Evolutionary conservation across 495 filamentous ascomycete species (phyloP).

Genomic region (Aspergillus funiculosus): DNA sequence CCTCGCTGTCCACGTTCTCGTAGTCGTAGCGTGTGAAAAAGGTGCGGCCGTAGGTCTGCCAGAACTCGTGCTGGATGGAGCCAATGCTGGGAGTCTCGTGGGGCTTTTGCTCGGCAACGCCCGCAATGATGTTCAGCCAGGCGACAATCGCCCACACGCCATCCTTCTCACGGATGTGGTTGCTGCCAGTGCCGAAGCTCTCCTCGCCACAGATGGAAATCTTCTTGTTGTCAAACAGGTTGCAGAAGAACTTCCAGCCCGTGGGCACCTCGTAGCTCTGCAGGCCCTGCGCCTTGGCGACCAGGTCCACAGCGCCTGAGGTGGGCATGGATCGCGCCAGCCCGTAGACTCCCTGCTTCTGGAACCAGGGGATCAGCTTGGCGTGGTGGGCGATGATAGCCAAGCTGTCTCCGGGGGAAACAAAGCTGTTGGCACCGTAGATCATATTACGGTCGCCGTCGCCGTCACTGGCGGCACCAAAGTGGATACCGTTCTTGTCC

Average conservation of each 20-base stretch:
- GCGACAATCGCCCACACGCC: slow-evolving; percentile 95
- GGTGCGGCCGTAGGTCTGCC: slow-evolving; percentile 90
- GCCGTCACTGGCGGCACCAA: slow-evolving; percentile 92
- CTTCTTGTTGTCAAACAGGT: slow-evolving; percentile 93
- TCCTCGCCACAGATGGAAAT: slow-evolving; percentile 98
- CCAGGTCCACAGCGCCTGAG: slow-evolving; percentile 87
- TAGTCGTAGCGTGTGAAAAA: slow-evolving; percentile 99
- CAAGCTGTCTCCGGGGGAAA: slow-evolving; percentile 92
- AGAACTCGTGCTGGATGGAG: slow-evolving; percentile 95
- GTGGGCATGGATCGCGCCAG: slow-evolving; percentile 97
- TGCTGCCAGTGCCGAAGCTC: slow-evolving; percentile 96
- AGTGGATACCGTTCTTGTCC: slow-evolving; percentile 85
- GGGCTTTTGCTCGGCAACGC: slow-evolving; percentile 75
- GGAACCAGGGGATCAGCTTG: slow-evolving; percentile 90
- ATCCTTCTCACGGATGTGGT: slow-evolving; percentile 99
- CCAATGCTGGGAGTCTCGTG: slow-evolving; percentile 76
- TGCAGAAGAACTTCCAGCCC: slow-evolving; percentile 99
- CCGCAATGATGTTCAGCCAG: slow-evolving; percentile 98
- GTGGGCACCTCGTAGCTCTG: slow-evolving; percentile 95
- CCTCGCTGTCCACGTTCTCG: slow-evolving; percentile 85
- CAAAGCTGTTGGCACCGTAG: slow-evolving; percentile 92
- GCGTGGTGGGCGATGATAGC: slow-evolving; percentile 98
- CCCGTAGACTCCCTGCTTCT: slow-evolving; percentile 91
- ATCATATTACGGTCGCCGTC: slow-evolving; percentile 99
- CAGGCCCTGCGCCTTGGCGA: slow-evolving; percentile 88